Conservation (phyloP, 1,284 basidiomycete species). For the Mycena citricolor region DNA sequence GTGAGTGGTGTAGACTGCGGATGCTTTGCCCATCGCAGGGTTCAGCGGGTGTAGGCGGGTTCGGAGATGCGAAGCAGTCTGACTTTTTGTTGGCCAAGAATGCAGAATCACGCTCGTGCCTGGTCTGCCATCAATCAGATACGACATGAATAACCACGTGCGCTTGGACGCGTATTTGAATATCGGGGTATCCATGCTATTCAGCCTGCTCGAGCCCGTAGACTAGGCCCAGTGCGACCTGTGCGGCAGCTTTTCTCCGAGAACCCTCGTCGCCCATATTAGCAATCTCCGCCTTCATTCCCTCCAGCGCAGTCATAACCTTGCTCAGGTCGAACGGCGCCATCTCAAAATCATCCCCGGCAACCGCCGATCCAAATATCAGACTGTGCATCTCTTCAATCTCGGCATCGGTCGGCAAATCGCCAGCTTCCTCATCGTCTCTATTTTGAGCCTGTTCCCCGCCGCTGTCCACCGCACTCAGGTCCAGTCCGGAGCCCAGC, state of each 20-base stretch:
- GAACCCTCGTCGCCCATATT: conserved; percentile 63
- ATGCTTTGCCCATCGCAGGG: too few species aligned
- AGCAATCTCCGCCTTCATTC: conserved; percentile 72
- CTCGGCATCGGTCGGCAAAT: conserved; percentile 51
- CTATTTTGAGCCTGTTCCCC: conserved; percentile 28
- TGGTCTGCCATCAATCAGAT: conserved; percentile 15
- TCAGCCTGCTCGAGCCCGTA: conserved; percentile 66
- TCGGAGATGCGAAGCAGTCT: too few species aligned
- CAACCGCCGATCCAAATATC: conserved; percentile 48
- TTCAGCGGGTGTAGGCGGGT: too few species aligned
- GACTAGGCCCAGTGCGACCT: conserved; percentile 70
- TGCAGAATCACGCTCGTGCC: background rate
- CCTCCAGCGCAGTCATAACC: conserved; percentile 62
- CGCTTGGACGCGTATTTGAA: background rate
- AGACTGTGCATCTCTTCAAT: conserved; percentile 50
- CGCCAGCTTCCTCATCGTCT: conserved; percentile 40
- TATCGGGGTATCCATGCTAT: conserved; percentile 6
- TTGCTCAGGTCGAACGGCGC: conserved; percentile 61
- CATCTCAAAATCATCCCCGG: conserved; percentile 37
- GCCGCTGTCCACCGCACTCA: conserved; percentile 38
- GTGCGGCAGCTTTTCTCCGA: conserved; percentile 65
- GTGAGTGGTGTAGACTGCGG: too few species aligned
- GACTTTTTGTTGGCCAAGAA: too few species aligned
- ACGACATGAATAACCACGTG: conserved; percentile 1
- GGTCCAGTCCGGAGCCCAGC: conserved; percentile 49